Evolutionary conservation across 1,284 basidiomycete species (phyloP), one percentile per base, ranked within the genome.

Genomic region (Malassezia sympodialis): DNA sequence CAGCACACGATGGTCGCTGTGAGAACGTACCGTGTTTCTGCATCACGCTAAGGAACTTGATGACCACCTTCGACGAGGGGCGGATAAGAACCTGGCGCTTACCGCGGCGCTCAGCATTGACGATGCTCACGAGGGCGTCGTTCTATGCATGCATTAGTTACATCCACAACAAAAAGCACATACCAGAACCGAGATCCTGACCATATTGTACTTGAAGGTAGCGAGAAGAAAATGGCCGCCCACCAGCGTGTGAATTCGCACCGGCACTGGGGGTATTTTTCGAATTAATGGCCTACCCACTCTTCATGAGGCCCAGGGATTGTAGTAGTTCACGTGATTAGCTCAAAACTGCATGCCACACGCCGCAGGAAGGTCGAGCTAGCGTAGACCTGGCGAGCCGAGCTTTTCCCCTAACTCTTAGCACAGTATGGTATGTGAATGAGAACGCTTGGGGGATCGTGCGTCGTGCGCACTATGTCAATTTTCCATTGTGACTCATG

Each of bases 41-140:
- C 72, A 74, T 74, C 50, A 71, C 69, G 26, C 65, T 66, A 28
- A 74, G 65, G 69, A 74, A 74, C 69, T 73, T 74, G 65, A 74
- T 60, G 61, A 72, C 65, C 61, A 74, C 72, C 72, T 73, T 74
- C 56, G 69, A 72, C 42, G 67, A 69, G 51, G 72, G 72, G 45
- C 72, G 70, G 61, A 74, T 58, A 49, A 74, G 66, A 31, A 74
- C 72, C 61, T 74, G 72, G 51, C 72, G 67, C 67, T 74, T 73
- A 47, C 72, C 72, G 62, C 68, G 66, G 56, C 72, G 70, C 69
- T 74, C 72, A 48, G 72, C 72, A 60, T 74, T 74, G 62, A 74
- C 72, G 60, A 74, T 74, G 65, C 61, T 66, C 63, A 72, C 71
- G 43, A 74, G 70, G 59, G 68, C 68, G 66, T 74, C 72, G 66